Conservation (phyloP, 1,284 basidiomycete genomes). For the Apiotrichum gracile region DNA sequence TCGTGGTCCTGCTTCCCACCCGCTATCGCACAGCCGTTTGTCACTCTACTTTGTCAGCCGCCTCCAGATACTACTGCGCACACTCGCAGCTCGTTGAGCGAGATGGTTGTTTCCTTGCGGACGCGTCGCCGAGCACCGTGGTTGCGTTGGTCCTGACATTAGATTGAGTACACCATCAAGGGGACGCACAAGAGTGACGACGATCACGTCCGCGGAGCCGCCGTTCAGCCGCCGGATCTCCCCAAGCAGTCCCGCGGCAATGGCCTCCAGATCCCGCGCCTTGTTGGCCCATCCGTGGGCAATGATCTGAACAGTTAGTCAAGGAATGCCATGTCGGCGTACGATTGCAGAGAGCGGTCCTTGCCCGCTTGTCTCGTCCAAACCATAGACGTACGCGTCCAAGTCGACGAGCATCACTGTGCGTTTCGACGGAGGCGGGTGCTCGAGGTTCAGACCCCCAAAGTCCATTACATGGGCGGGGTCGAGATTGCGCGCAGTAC, state of each 20-base stretch:
- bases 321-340: too few relatives aligned
- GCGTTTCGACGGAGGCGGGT: slow-evolving; percentile 6
- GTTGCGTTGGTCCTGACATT: too few relatives aligned
- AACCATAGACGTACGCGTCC: slow-evolving; percentile 30
- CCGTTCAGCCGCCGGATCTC: too few relatives aligned
- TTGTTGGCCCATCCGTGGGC: slow-evolving; percentile 36
- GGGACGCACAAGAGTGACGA: too few relatives aligned
- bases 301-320: slow-evolving; percentile 38
- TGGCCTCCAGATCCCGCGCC: slow-evolving; percentile 28
- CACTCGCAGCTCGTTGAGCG: too few relatives aligned
- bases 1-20: slow-evolving; percentile 57
- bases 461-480: slow-evolving; percentile 23
- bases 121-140: too few relatives aligned
- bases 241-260: slow-evolving; percentile 26
- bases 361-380: slow-evolving; percentile 30
- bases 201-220: too few relatives aligned
- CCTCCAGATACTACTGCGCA: too few relatives aligned
- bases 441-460: slow-evolving; percentile 20
- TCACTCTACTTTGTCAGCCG: too few relatives aligned
- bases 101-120: too few relatives aligned
- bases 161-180: too few relatives aligned
- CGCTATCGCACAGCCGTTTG: neutral
- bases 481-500: neutral
- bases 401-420: slow-evolving; percentile 27
- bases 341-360: too few relatives aligned